These are phyloP conservation scores for Umbellularia californica DNA, from an alignment of 164 flowering plant genomes.

Conservation along the genomic window DNA sequence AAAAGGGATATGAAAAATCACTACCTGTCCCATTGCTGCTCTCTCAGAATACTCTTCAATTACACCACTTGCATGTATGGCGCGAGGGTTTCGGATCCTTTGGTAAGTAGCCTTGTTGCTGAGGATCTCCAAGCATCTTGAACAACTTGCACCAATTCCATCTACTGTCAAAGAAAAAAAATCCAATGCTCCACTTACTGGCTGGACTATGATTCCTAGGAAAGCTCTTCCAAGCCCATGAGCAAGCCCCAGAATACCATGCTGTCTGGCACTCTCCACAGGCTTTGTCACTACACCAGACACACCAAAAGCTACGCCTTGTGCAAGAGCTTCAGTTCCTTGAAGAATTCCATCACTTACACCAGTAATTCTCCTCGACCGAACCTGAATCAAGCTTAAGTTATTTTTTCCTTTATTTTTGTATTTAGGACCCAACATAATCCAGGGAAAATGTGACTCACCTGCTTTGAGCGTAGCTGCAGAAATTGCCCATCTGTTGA, in stretches of 20 bases:
- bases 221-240: slow-evolving; percentile 91
- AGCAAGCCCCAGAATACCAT: slow-evolving; percentile 88
- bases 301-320: slow-evolving; percentile 96
- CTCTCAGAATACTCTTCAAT: slow-evolving; percentile 77
- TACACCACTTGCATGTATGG: slow-evolving; percentile 60
- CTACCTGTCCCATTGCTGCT: slow-evolving; percentile 94
- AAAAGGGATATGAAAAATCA: too few species aligned
- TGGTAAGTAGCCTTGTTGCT: slow-evolving; percentile 44
- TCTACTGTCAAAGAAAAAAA: slow-evolving; percentile 93
- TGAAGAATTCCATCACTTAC: slow-evolving; percentile 87
- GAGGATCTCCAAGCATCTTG: slow-evolving; percentile 76
- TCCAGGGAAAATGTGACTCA: slow-evolving; percentile 13
- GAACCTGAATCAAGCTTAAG: slow-evolving; percentile 37
- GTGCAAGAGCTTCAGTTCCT: slow-evolving; percentile 99
- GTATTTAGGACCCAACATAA: neutral
- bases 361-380: slow-evolving; percentile 90
- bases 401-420: neutral
- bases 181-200: slow-evolving; percentile 95
- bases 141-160: slow-evolving; percentile 96
- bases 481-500: slow-evolving; percentile 98
- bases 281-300: slow-evolving; percentile 96
- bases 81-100: slow-evolving; percentile 83
- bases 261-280: slow-evolving; percentile 84
- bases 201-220: slow-evolving; percentile 83
- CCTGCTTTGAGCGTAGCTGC: slow-evolving; percentile 91